phyloP scores from a whole-genome alignment of 768 basidiomycete genomes.

The Trametes cinnabarina region DNA sequence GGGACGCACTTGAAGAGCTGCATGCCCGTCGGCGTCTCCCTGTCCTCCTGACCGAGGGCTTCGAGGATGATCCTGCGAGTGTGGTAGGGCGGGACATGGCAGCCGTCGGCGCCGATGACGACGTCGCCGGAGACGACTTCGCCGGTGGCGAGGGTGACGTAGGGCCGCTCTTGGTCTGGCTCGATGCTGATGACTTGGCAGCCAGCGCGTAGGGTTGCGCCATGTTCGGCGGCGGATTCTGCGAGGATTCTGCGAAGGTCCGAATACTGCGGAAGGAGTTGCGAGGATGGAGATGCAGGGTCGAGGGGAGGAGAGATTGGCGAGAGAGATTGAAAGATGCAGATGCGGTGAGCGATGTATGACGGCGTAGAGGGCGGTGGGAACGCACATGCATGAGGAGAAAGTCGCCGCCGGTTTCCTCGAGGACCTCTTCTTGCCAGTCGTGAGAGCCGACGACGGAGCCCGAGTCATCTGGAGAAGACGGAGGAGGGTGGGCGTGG shows the following conservation, averaged over 20 bases:
- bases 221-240: slow-evolving; percentile 20
- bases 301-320: not conserved
- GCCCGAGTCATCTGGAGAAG: slow-evolving; percentile 40
- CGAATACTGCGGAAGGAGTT: slow-evolving; percentile 21
- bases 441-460: slow-evolving; percentile 44
- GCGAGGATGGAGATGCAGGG: not conserved
- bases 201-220: slow-evolving; percentile 21
- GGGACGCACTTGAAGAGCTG: slow-evolving; percentile 20
- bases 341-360: not conserved
- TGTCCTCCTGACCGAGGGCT: slow-evolving; percentile 7
- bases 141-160: slow-evolving; percentile 26
- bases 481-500: not conserved
- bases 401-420: slow-evolving; percentile 48
- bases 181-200: slow-evolving; percentile 16
- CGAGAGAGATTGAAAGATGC: not conserved
- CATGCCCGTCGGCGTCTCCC: slow-evolving; percentile 9
- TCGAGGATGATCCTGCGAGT: slow-evolving; percentile 14
- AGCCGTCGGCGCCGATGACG: slow-evolving; percentile 30
- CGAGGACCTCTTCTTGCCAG: slow-evolving; percentile 47
- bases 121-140: slow-evolving; percentile 29
- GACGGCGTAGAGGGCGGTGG: not conserved
- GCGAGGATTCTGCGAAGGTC: slow-evolving; percentile 30
- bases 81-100: not conserved
- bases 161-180: slow-evolving; percentile 15
- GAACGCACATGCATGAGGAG: slow-evolving; percentile 46